A percentile compares a stretch with the other conserved stretches of the same genome.
These are phyloP conservation scores for Exsudoporus floridanus DNA, from an alignment of 1,284 basidiomycete genomes.

Conservation along the genomic window DNA sequence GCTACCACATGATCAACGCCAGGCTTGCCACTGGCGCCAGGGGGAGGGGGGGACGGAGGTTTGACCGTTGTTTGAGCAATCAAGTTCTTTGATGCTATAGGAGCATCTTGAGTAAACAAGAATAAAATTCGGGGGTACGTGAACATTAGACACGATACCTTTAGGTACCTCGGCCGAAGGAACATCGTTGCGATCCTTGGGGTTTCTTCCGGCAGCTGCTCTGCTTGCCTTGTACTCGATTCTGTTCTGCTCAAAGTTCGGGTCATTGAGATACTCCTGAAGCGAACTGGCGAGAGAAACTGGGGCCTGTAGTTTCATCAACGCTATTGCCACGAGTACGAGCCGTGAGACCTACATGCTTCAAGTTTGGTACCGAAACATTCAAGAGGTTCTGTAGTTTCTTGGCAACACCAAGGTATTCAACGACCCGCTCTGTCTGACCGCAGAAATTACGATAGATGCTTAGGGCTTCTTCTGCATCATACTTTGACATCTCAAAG, in stretches of 20 bases:
- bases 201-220: conserved; percentile 63
- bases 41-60: conserved; percentile 25
- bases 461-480: conserved; percentile 82
- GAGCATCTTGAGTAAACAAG: conserved; percentile 9
- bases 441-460: conserved; percentile 96
- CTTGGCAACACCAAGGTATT: conserved; percentile 90
- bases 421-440: conserved; percentile 92
- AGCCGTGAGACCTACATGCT: conserved; percentile 65
- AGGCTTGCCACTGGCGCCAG: conserved; percentile 24
- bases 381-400: conserved; percentile 92
- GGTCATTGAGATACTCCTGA: conserved; percentile 94
- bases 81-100: conserved; percentile 15
- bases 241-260: conserved; percentile 94
- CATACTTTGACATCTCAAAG: conserved; percentile 96
- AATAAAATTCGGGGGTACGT: not conserved
- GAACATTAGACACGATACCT: conserved; percentile 18
- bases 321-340: not conserved
- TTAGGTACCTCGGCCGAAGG: conserved; percentile 9
- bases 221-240: conserved; percentile 90
- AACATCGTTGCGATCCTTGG: conserved; percentile 33
- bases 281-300: conserved; percentile 90
- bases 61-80: conserved; percentile 18
- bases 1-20: conserved; percentile 49
- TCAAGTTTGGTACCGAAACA: conserved; percentile 90
- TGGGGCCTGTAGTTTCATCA: conserved; percentile 64